These are phyloP conservation scores for Mortierella sp. DNA, from an alignment of 371 early-diverging fungal species.

Conservation along the genomic window DNA sequence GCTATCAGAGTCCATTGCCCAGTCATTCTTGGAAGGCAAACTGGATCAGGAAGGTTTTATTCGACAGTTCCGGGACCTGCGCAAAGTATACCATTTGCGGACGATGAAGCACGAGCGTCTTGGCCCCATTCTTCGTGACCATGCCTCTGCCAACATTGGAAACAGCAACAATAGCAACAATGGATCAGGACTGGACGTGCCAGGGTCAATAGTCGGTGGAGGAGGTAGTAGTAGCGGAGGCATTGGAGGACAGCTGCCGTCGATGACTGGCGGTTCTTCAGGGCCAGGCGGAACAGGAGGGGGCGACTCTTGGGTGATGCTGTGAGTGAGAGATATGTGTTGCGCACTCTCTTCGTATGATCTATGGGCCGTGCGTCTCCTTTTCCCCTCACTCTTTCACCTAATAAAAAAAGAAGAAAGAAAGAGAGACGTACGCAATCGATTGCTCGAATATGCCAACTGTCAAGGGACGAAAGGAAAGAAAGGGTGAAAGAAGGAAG, in stretches of 20 bases:
- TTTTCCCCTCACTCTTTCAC: too few relatives aligned
- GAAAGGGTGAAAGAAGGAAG: neutral
- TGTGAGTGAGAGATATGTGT: neutral
- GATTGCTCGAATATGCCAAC: neutral
- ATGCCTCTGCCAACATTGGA: neutral
- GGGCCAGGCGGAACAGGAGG: constrained; percentile 20
- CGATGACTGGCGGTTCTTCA: constrained; percentile 2
- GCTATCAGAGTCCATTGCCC: constrained; percentile 71
- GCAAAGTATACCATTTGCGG: constrained; percentile 74
- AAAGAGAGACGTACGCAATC: neutral
- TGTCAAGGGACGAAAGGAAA: neutral
- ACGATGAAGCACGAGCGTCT: constrained; percentile 72
- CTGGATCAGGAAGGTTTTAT: constrained; percentile 71
- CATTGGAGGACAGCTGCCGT: constrained; percentile 1
- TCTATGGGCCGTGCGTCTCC: too few relatives aligned
- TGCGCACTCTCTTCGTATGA: too few relatives aligned
- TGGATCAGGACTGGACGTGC: constrained; percentile 15
- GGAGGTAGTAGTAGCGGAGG: constrained; percentile 9
- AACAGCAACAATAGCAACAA: neutral
- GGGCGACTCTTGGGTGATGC: constrained; percentile 23
- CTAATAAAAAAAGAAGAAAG: neutral
- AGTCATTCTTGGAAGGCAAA: constrained; percentile 72
- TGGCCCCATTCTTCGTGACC: constrained; percentile 43
- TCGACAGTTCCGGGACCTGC: constrained; percentile 70
- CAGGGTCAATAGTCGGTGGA: constrained; percentile 18